Base-by-base conservation (phyloP, 495 filamentous ascomycete species). In the Neurospora sp. region DNA sequence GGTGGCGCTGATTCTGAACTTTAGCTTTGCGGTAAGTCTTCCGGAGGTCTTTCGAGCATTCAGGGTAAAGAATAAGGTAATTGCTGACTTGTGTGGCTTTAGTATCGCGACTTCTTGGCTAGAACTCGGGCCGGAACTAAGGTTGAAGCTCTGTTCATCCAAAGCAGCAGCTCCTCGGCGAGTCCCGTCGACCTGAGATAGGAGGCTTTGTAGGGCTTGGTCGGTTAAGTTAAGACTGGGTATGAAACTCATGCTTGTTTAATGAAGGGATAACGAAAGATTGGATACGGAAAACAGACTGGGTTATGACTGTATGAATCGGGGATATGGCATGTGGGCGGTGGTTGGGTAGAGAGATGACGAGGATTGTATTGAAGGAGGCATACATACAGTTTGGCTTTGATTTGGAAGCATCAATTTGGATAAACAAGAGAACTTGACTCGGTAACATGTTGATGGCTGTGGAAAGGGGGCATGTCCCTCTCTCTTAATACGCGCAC, bases 1-100 rank as follows among this genome's bases (percentile, higher is more conserved):
- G 44, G 78, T 92, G 53, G 94, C 94, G 69, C 82, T 99, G 75
- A 85, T 91, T 68, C 79, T 97, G 77, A 98, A 99, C 83, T 97
- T 98, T 85, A 88, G 85, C 18, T 93, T 99, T 80, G 93, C 95
- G 80, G 86, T 86, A 77, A 77, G 85, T 75, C 42, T 7, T 35
- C 6, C 38, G 14, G 41, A 9, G 31, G n/a, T 39, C 7, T 12
- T 18, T 65, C 18, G 27, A 8, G 53, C 7, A 9, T 7, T 1
- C 0, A 35, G 14, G 53, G 27, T 14, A 18, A 9, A 8, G 22
- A 65, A 3, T 9, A 61, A 4, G 35, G 6, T 9, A 61, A 4
- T 35, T 65, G 53, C 53, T 65, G 53, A 65, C 53, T 65, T 18
- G 31, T 35, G 27, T 35, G 6, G 3, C 6, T 65, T 65, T 65